Base-by-base conservation (phyloP, 2,329 filamentous ascomycete genomes). In the Calonectria naviculata region DNA sequence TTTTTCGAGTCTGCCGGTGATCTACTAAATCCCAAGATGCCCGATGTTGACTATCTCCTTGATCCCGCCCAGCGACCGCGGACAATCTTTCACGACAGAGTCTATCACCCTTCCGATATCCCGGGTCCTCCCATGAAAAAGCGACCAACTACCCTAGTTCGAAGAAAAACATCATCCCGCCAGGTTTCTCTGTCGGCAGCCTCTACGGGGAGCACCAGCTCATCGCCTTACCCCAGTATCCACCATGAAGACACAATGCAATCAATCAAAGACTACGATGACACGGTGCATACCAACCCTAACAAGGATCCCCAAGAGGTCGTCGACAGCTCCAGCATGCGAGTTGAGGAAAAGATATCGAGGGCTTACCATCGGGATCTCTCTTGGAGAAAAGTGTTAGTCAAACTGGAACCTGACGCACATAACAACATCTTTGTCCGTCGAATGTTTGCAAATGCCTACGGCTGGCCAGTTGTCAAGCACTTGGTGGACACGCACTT, bases 401-500 rank as follows among this genome's bases (percentile, higher is more conserved):
- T 99, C 17, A 93, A 97, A 65, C 88, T 99, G 3, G 96, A 99
- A 81, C 97, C 97, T 0, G 97, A 99, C 83, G 97, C 97, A 0
- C 97, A 99, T 85, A 99, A 99, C 84, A 99, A 99, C 82, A 97
- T 99, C 75, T 93, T 98, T 71, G 97, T 99, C 28, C 93, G 97
- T 19, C 93, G 97, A 67, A 97, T 95, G 92, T 99, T 99, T 81
- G 93, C 95, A 68, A 99, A 99, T 79, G 97, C 97, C 0, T 97
- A 97, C 78, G 97, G 97, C 2, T 99, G 97, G 97, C 97, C 97
- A 0, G 97, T 99, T 1, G 87, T 98, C 61, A 95, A 98, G 83
- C 97, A 99, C 83, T 85, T 98, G 24, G 96, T 97, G 64, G 95
- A 98, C 78, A 95, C 95, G 0, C 97, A 99, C 84, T 99, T 99